Conservation (phyloP, 805 yeast genomes). For the Saturnispora kantuleensis region DNA sequence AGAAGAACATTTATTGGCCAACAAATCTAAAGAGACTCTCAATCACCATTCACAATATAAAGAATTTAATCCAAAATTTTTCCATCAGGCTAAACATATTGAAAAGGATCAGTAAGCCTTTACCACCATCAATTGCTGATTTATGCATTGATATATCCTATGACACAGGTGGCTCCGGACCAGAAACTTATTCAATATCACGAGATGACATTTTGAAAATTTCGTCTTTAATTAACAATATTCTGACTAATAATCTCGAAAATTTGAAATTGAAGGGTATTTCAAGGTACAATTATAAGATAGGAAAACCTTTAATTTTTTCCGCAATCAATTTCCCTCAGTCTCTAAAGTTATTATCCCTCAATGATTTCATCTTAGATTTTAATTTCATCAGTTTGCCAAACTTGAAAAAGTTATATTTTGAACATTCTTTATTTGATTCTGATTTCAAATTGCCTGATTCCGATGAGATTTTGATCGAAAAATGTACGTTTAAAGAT, state of each 20-base stretch:
- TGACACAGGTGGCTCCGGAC: slow-evolving; percentile 26
- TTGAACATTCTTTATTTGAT: slow-evolving; percentile 26
- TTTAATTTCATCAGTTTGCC: slow-evolving; percentile 20
- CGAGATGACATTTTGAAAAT: slow-evolving; percentile 23
- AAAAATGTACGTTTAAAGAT: slow-evolving; percentile 25
- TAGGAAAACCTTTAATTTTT: slow-evolving; percentile 24
- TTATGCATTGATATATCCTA: slow-evolving; percentile 24
- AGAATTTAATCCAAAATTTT: slow-evolving; percentile 21
- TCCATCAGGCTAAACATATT: slow-evolving; percentile 22
- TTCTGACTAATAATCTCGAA: slow-evolving; percentile 21
- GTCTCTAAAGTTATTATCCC: slow-evolving; percentile 19
- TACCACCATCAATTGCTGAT: slow-evolving; percentile 22
- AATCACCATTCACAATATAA: slow-evolving; percentile 23
- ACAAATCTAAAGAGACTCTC: slow-evolving; percentile 21
- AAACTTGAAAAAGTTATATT: slow-evolving; percentile 18
- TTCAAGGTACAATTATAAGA: slow-evolving; percentile 23
- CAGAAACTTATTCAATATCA: slow-evolving; percentile 21
- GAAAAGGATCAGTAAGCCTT: slow-evolving; percentile 20
- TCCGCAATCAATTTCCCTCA: slow-evolving; percentile 23
- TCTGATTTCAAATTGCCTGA: slow-evolving; percentile 22
- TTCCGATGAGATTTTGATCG: slow-evolving; percentile 22
- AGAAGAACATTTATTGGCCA: slow-evolving; percentile 20
- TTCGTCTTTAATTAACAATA: slow-evolving; percentile 19
- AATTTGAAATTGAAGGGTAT: slow-evolving; percentile 24
- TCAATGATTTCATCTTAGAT: slow-evolving; percentile 24